Conservation (phyloP, 139 green algal genomes). For the Chlamydomonas urium region DNA sequence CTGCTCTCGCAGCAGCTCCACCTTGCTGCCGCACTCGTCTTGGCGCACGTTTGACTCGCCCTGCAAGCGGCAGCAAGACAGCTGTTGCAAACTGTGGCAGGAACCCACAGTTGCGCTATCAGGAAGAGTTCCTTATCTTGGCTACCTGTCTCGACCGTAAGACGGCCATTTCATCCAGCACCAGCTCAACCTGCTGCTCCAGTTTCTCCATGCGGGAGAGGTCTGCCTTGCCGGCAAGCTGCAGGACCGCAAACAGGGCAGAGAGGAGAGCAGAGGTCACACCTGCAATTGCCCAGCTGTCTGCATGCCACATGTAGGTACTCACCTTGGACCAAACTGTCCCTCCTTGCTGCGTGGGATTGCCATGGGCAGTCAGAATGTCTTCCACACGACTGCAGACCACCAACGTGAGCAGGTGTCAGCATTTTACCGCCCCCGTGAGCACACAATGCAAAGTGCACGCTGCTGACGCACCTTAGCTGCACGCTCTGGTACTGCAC, state of each 20-base stretch:
- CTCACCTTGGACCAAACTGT: slow-evolving; percentile 42
- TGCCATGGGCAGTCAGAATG: slow-evolving; percentile 33
- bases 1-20: slow-evolving; percentile 10
- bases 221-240: slow-evolving; percentile 37
- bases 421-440: too few species aligned
- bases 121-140: too few species aligned
- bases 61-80: too few species aligned
- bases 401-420: too few species aligned
- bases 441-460: background rate
- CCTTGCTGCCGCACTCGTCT: background rate
- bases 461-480: slow-evolving; percentile 29
- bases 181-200: slow-evolving; percentile 31
- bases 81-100: too few species aligned
- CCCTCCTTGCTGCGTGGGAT: slow-evolving; percentile 30
- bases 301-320: background rate
- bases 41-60: background rate
- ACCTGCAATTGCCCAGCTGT: too few species aligned
- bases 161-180: slow-evolving; percentile 1
- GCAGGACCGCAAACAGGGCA: background rate
- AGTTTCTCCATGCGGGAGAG: slow-evolving; percentile 30
- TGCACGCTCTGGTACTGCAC: slow-evolving; percentile 31
- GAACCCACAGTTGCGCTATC: too few species aligned
- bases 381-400: slow-evolving; percentile 40
- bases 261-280: too few species aligned
- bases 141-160: background rate